Evolutionary conservation across 1,139 yeast species (phyloP), one percentile per base, ranked within the genome.

Genomic region (Lodderomyces orthopsilosis): DNA sequence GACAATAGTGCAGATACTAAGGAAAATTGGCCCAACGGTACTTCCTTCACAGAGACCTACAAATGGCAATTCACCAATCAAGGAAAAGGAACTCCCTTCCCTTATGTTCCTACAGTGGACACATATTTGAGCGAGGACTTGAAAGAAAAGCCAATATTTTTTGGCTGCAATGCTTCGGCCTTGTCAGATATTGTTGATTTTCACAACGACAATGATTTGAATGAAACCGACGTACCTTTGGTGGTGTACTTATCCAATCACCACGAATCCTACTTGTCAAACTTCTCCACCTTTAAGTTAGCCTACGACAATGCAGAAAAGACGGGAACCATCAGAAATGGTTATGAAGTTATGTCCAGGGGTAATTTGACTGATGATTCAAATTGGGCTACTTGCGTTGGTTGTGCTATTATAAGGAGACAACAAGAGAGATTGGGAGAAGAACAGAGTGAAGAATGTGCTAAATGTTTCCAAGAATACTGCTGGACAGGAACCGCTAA

Each of bases 1-100:
- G 98, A 90, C 59, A 85, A 84, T 63, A 81, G 90, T n/a, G 93
- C 88, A 37, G 95, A 90, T 55, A 82, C 91, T 0, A 65, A 67
- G 13, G 62, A 68, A 34, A 65, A 61, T 48, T 86, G 93, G 89
- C 95, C 96, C 36, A 78, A 84, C 56, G 95, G 96, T 41, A 65
- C 85, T 1, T 79, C 95, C 0, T 59, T 88, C 41, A 77, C 77
- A 15, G 67, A 70, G 22, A 76, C 85, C 1, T 79, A 73, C 51
- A 53, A 63, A 43, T 66, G 85, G 38, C 83, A 78, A 55, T 75
- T 74, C 48, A 53, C 61, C 9, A 51, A 55, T 4, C 79, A 67
- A 51, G 76, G 76, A 2, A 59, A 58, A 40, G 73, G 71, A 3
- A 51, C 68, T 0, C 70, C 70, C 2, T 63, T 71, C 51, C 77